These are phyloP conservation scores for Ophiocordyceps robertsii DNA, from an alignment of 2,329 filamentous ascomycete genomes.

Conservation along the genomic window DNA sequence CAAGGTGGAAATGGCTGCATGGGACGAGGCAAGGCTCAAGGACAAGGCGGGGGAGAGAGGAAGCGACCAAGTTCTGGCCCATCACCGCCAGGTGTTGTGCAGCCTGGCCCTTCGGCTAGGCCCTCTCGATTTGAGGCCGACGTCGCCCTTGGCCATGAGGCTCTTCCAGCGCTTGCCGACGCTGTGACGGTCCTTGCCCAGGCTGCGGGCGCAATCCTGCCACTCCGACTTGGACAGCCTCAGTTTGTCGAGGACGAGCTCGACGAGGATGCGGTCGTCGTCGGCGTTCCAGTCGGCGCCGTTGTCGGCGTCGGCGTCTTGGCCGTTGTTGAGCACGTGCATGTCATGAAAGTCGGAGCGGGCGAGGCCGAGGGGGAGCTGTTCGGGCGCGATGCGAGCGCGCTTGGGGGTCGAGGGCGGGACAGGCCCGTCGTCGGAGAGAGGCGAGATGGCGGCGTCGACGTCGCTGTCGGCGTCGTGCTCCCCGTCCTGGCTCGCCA, in stretches of 20 bases:
- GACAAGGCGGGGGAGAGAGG: background rate
- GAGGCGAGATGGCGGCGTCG: slow-evolving; percentile 12
- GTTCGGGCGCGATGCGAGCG: slow-evolving; percentile 44
- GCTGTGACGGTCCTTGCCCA: slow-evolving; percentile 45
- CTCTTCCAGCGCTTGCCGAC: slow-evolving; percentile 50
- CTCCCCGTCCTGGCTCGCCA: background rate
- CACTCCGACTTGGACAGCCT: slow-evolving; percentile 50
- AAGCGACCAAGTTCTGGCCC: background rate
- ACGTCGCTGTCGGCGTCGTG: slow-evolving; percentile 20
- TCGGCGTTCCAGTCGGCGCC: slow-evolving; percentile 44
- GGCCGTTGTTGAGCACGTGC: slow-evolving; percentile 17
- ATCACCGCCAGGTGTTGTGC: slow-evolving; percentile 41
- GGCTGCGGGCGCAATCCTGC: slow-evolving; percentile 51
- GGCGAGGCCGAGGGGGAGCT: slow-evolving; percentile 45
- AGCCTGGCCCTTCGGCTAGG: slow-evolving; percentile 29
- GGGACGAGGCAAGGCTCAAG: background rate
- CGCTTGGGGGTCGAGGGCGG: slow-evolving; percentile 44
- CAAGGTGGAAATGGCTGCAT: background rate
- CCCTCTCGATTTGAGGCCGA: slow-evolving; percentile 39
- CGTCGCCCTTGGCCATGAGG: slow-evolving; percentile 42
- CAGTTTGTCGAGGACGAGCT: slow-evolving; percentile 53
- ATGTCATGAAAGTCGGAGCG: slow-evolving; percentile 44
- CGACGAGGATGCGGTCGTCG: slow-evolving; percentile 52
- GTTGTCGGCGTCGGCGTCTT: slow-evolving; percentile 16
- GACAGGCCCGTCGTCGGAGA: slow-evolving; percentile 8